Evolutionary conservation across 2,329 filamentous ascomycete genomes (phyloP), one percentile per base, ranked within the genome.

Genomic region (Arthroderma sp.): DNA sequence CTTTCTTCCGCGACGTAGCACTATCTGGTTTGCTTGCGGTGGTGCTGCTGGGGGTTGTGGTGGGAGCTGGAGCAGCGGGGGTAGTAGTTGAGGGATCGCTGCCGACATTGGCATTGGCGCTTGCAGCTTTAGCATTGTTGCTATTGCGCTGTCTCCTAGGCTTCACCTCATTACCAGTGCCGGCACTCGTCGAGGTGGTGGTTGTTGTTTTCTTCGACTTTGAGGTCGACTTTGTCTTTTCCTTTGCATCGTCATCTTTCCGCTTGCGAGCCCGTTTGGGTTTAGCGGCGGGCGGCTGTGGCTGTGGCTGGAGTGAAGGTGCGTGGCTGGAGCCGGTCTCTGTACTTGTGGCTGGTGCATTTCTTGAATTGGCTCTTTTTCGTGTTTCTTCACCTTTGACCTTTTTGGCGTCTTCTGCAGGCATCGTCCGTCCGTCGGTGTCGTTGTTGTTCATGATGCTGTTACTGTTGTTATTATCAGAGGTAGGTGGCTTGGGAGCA

Each of bases 1-100:
- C 58, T 51, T 66, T 68, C 55, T 69, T 78, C 53, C 74, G 72
- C 47, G 70, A 46, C 5, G 44, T 27, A 6, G 31, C 30, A 10
- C 31, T 31, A 34, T 36, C 38, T n/a, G 43, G 37, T n/a, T 30
- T 32, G 29, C 32, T 11, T 34, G 15, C 15, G 15, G 15, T 22
- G 15, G 15, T 22, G 15, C 15, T 22, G 15, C 15, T 22, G 15
- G 15, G 15, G 15, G 15, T 22, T 22, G 15, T 22, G 38, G 59
- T 55, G 30, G 63, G 47, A 38, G 54, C 59, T 3, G 61, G 57
- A 32, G 58, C 55, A 30, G 56, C 50, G 15, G 57, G 45, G 5
- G 50, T 39, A 11, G 48, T 50, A 10, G 50, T 42, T 9, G 28
- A 28, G 9, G 51, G 43, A 11, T 52, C 54, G 33, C 48, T 29